Base-by-base conservation (phyloP, 2,329 filamentous ascomycete genomes). In the Monosporascus sp. region DNA sequence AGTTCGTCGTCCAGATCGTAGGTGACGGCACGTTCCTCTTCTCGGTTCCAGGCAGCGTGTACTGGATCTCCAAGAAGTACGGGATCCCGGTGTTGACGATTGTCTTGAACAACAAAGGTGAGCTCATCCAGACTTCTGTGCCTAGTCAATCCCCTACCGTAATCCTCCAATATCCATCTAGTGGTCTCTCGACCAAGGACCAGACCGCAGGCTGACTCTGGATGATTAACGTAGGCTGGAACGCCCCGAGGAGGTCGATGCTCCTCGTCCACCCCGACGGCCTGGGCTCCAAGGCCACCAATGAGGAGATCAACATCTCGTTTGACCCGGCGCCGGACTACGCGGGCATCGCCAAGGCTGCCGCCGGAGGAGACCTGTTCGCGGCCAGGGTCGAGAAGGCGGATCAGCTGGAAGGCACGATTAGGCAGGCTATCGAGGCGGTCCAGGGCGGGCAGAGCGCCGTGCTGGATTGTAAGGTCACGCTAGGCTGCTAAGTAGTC, bases 231-330 rank as follows among this genome's bases (percentile, higher is more conserved):
- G 37, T 44, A 75, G 79, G 80, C 41, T 85, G 81, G 81, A 83
- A 85, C 60, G 81, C 82, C 1, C 82, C 82, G 3, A 74, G 81
- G 3, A 75, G 74, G 38, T 84, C 80, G 1, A 66, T 82, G 43
- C 67, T 81, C 2, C 72, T 85, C 14, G 81, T 85, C 1, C 81
- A 85, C 56, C 81, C 82, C 0, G 70, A 83, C 4, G 82, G 81
- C 0, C 64, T 77, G 3, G 81, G 77, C 1, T 77, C 80, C 25
- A 72, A 67, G 60, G 78, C 79, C 1, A 77, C 73, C n/a, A 83
- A 83, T 63, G 80, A 82, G 53, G 82, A 85, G 63, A 77, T 84
- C 58, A 84, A 83, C 61, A 83, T 85, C 57, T 80, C 78, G 1
- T 83, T 85, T 56, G 72, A 75, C 25, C 82, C 82, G 0, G 71